A percentile compares a stretch with the other conserved stretches of the same genome.
phyloP scores from a whole-genome alignment of 1,139 yeast species.

The Diutina neorugosa region DNA sequence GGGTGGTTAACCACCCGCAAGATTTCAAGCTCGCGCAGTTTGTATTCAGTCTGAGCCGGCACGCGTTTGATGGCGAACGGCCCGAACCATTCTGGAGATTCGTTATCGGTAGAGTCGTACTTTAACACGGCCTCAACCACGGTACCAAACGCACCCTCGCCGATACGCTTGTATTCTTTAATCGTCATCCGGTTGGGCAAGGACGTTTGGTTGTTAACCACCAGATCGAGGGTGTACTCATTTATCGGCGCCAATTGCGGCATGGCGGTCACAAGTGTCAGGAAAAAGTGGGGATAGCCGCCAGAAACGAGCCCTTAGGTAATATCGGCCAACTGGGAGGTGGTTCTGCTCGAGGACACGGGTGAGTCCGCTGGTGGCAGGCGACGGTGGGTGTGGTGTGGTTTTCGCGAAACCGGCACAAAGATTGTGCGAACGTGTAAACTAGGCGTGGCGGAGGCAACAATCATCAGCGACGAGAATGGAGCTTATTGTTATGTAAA shows the following conservation, averaged over 20 bases:
- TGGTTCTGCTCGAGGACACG: background rate
- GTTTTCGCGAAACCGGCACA: background rate
- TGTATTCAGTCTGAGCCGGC: slow-evolving; percentile 78
- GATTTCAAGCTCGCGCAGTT: slow-evolving; percentile 67
- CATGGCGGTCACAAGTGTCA: background rate
- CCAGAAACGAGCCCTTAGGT: background rate
- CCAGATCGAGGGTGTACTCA: slow-evolving; percentile 36
- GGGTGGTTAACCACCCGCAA: slow-evolving; percentile 68
- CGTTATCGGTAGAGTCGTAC: slow-evolving; percentile 7
- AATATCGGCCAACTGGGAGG: background rate
- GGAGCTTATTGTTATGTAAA: too few species aligned
- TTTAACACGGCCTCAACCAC: slow-evolving; percentile 59
- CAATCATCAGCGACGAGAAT: background rate
- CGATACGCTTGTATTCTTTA: slow-evolving; percentile 60
- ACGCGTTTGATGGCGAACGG: slow-evolving; percentile 77
- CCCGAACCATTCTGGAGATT: slow-evolving; percentile 26
- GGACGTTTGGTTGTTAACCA: slow-evolving; percentile 46
- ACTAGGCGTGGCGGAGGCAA: background rate
- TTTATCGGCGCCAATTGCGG: slow-evolving; percentile 5
- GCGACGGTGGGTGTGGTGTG: slow-evolving; percentile 1
- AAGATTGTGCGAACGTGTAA: background rate
- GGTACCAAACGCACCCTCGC: slow-evolving; percentile 80
- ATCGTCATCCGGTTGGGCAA: slow-evolving; percentile 50
- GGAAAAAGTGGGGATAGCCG: background rate
- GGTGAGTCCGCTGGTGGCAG: background rate